phyloP scores from a whole-genome alignment of 371 early-diverging fungal genomes.

The Zychaea mexicana region DNA sequence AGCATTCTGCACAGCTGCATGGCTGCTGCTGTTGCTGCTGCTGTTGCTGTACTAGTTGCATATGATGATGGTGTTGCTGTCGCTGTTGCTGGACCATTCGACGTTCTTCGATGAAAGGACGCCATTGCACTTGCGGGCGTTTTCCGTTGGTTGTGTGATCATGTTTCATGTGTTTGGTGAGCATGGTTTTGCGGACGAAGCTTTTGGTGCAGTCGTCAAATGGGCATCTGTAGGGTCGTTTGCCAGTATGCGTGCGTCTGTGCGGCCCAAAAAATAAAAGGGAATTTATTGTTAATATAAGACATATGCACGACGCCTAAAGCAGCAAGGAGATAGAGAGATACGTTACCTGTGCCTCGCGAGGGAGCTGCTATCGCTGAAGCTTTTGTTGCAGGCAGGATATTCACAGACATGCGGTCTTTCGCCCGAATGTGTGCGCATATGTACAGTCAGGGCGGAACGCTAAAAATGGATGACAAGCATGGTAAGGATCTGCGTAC shows the following conservation, averaged over 20 bases:
- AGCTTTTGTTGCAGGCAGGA: slow-evolving; percentile 59
- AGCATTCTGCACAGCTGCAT: slow-evolving; percentile 24
- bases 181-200: slow-evolving; percentile 70
- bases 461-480: slow-evolving; percentile 37
- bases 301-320: not conserved
- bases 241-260: slow-evolving; percentile 72
- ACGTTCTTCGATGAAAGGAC: slow-evolving; percentile 51
- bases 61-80: slow-evolving; percentile 13
- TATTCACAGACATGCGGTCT: slow-evolving; percentile 74
- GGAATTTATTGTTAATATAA: no score
- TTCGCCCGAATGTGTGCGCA: slow-evolving; percentile 81
- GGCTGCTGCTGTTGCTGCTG: slow-evolving; percentile 13
- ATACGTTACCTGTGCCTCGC: slow-evolving; percentile 44
- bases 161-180: slow-evolving; percentile 66
- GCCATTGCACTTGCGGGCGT: slow-evolving; percentile 50
- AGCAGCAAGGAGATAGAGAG: not conserved
- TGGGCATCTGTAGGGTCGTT: slow-evolving; percentile 69
- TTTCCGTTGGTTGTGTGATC: slow-evolving; percentile 41
- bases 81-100: slow-evolving; percentile 30
- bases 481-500: slow-evolving; percentile 17
- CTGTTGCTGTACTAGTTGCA: not conserved
- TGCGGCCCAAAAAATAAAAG: slow-evolving; percentile 2
- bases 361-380: slow-evolving; percentile 66
- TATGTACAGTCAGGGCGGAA: slow-evolving; percentile 78
- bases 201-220: slow-evolving; percentile 65